Percentiles rank a stretch among this genome's conserved stretches.
phyloP scores from a whole-genome alignment of 306 rosid genomes.

The Vicia faba region DNA sequence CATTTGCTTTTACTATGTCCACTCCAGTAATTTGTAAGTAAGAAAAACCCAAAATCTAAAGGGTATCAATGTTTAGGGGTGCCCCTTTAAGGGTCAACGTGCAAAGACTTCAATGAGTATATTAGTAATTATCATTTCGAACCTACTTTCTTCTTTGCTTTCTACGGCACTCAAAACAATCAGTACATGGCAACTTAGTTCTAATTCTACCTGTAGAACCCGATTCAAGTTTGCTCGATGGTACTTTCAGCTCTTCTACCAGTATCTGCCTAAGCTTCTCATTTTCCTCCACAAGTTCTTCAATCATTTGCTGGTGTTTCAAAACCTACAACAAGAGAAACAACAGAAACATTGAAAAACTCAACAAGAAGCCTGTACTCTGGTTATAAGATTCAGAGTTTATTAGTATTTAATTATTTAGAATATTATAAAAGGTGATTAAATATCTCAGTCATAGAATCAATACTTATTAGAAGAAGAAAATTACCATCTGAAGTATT shows the following conservation, averaged over 20 bases:
- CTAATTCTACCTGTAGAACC: conserved; percentile 56
- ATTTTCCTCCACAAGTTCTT: conserved; percentile 83
- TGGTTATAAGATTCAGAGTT: conserved; percentile 24
- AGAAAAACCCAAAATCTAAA: conserved; percentile 23
- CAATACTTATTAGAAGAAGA: conserved; percentile 6
- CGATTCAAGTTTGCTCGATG: conserved; percentile 66
- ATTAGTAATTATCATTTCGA: conserved; percentile 8
- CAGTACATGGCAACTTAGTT: conserved; percentile 54
- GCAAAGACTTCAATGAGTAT: conserved; percentile 25
- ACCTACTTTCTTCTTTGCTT: conserved; percentile 64
- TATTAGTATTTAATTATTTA: neutral
- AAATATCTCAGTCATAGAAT: neutral
- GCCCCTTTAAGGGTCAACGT: conserved; percentile 2
- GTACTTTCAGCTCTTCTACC: conserved; percentile 75
- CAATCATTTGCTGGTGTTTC: conserved; percentile 86
- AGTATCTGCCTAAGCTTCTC: conserved; percentile 81
- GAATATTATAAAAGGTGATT: neutral
- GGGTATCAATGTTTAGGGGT: conserved; percentile 8
- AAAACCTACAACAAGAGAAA: conserved; percentile 55
- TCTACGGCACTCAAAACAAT: conserved; percentile 87
- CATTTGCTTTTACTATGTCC: neutral
- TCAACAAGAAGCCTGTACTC: conserved; percentile 7
- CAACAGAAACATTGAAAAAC: neutral
- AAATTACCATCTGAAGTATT: conserved; percentile 78
- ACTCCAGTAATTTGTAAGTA: conserved; percentile 5